Base-by-base conservation (phyloP, 768 basidiomycete genomes). In the Lactifluus echinatus region DNA sequence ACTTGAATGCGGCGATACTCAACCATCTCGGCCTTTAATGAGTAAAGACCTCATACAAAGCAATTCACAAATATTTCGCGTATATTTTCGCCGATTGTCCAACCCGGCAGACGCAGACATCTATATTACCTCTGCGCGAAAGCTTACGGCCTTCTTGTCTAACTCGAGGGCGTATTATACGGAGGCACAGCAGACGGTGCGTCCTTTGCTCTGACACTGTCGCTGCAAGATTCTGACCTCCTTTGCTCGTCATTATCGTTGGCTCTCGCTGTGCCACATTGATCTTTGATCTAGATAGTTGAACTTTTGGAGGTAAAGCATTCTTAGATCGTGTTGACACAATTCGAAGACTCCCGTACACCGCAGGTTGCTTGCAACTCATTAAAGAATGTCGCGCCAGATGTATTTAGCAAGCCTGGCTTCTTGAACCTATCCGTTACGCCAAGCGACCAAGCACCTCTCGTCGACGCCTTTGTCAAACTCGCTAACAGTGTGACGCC, bases 1-100 rank as follows among this genome's bases (percentile, higher is more conserved):
- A n/a, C n/a, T n/a, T n/a, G n/a, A n/a, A n/a, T n/a, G n/a, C n/a
- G n/a, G n/a, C n/a, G n/a, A n/a, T n/a, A n/a, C n/a, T n/a, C n/a
- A n/a, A n/a, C n/a, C n/a, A n/a, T n/a, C n/a, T n/a, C n/a, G n/a
- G n/a, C n/a, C n/a, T n/a, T n/a, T n/a, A n/a, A n/a, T n/a, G n/a
- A n/a, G n/a, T n/a, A n/a, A n/a, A 4, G 48, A 45, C 17, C 58
- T 55, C 48, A 24, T 59, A 10, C 40, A 55, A 6, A 55, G 7
- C 42, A 59, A 59, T 42, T 21, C 53, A 15, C 47, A 59, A n/a
- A 55, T 55, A 36, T 59, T 45, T 50, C 53, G 53, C 43, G 29
- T 55, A 26, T 45, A 55, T 26, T 29, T 17, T 2, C 58, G 58
- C 36, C 47, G 58, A 0, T 17, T 59, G 28, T 28, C 53, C 0